Base-by-base conservation (phyloP, 2,329 filamentous ascomycete genomes). In the Diplocarpon rosae region DNA sequence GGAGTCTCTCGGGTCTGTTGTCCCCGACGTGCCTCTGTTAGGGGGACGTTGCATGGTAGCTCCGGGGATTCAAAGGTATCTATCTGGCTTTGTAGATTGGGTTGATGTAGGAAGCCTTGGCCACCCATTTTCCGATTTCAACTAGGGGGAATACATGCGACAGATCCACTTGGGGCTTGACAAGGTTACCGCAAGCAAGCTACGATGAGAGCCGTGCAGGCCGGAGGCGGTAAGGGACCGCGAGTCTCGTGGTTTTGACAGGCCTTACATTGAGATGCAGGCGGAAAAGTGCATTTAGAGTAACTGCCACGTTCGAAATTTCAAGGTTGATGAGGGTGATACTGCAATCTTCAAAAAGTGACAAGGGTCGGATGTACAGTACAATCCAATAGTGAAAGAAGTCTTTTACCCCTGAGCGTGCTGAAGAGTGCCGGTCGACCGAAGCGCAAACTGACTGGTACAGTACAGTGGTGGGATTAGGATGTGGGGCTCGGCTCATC, bases 1-100 rank as follows among this genome's bases (percentile, higher is more conserved):
- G 39, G 59, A 60, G 43, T 48, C 52, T 28, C 44, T 28, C 2
- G 59, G 65, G 9, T 50, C 52, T 16, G 39, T 47, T 24, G 52
- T 53, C 11, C 43, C 51, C 15, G 47, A 43, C 34, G 53, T 54
- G 29, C 52, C 53, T 47, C 54, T 47, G 15, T 52, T 54, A 27
- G 50, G 53, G 31, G 55, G 56, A 51, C 54, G 55, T 39, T 54
- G 51, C 50, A 41, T 41, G 16, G 43, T 14, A 14, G 16, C 9
- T 14, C 27, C 32, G 16, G 34, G 37, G 10, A 42, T 37, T 12
- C 33, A 28, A 24, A 37, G 44, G 28, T 46, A 30, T 20, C n/a
- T 24, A 32, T 36, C n/a, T n/a, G n/a, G n/a, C 30, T 16, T 36
- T 47, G 41, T 46, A 43, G 24, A 39, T 31, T 36, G 37, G 46